Conservation (phyloP, 1,139 yeast species). For the Saccharomyces hybrid region DNA sequence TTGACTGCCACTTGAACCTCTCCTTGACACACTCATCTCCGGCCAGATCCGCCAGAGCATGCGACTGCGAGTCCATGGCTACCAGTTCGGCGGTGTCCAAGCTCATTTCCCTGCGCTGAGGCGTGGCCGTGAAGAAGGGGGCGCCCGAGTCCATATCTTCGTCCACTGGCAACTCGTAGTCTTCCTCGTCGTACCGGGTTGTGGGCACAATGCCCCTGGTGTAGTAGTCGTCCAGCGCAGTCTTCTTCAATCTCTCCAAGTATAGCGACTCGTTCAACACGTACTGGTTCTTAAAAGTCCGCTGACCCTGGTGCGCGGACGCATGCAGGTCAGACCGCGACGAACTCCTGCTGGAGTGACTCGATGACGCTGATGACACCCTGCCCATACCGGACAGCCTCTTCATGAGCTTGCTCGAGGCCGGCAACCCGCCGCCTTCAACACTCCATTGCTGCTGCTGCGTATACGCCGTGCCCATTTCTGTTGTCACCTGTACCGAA, state of each 20-base stretch:
- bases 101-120: neutral
- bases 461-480: neutral
- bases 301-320: neutral
- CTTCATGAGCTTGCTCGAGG: neutral
- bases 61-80: neutral
- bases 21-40: conserved; percentile 42
- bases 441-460: neutral
- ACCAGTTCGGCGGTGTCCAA: neutral
- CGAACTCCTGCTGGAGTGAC: neutral
- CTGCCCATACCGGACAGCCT: neutral
- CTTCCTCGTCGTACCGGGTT: neutral
- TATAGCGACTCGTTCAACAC: neutral
- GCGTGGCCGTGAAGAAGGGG: neutral
- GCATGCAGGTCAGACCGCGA: neutral
- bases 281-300: neutral
- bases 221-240: neutral
- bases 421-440: neutral
- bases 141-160: conserved; percentile 1
- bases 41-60: neutral
- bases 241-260: neutral
- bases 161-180: neutral
- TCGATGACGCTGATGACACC: neutral
- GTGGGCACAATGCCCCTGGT: neutral
- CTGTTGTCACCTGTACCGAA: neutral
- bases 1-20: conserved; percentile 88